Percentiles rank a stretch among this genome's conserved stretches.
Evolutionary conservation across 2,329 filamentous ascomycete species (phyloP).

Genomic region (Colletotrichum musicola): DNA sequence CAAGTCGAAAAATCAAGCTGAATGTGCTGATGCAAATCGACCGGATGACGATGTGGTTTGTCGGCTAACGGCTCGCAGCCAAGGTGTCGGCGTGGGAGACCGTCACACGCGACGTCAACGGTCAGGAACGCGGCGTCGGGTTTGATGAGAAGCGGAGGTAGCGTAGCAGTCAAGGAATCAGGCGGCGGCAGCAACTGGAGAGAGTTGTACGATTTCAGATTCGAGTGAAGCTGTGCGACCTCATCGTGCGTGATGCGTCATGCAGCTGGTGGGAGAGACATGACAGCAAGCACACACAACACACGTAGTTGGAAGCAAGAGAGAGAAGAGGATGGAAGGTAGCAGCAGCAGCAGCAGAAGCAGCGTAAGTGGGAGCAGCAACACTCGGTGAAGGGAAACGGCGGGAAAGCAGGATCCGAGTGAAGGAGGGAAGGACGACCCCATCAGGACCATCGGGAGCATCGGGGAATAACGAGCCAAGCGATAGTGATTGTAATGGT

Average conservation of each 20-base stretch:
- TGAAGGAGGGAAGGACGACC: no score
- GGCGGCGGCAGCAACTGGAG: constrained; percentile 8
- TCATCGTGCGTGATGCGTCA: constrained; percentile 36
- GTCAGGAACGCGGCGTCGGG: constrained; percentile 30
- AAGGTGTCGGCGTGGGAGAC: constrained; percentile 22
- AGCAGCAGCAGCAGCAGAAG: neutral
- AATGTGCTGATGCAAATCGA: neutral
- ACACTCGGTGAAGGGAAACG: no score
- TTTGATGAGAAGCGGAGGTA: neutral
- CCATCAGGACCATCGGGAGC: no score
- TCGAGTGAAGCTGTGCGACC: constrained; percentile 35
- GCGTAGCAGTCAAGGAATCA: constrained; percentile 24
- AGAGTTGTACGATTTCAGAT: constrained; percentile 8
- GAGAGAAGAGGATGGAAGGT: neutral
- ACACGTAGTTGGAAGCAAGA: neutral
- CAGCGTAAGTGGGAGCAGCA: no score
- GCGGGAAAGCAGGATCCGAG: no score
- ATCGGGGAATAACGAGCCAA: no score
- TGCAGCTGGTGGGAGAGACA: constrained; percentile 12
- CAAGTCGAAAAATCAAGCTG: constrained; percentile 9
- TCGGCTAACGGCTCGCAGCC: constrained; percentile 28
- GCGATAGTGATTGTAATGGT: no score
- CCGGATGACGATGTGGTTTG: constrained; percentile 16
- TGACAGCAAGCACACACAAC: neutral
- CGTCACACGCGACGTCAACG: constrained; percentile 1